Evolutionary conservation across 768 basidiomycete species (phyloP).

Genomic region (Megacollybia marginata): DNA sequence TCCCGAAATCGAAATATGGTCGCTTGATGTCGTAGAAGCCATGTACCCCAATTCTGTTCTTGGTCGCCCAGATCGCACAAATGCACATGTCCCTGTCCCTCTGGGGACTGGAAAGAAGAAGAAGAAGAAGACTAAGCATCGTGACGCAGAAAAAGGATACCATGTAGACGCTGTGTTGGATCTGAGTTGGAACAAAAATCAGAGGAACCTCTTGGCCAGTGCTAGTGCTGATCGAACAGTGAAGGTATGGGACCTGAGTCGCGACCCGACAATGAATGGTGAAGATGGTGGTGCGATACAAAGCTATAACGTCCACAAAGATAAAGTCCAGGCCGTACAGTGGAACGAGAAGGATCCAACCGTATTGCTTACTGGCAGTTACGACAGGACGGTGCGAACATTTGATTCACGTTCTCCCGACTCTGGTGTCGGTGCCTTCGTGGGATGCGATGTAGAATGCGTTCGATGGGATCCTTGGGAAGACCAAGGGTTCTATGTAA

Average conservation of each 20-base stretch:
- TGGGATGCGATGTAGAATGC: constrained; percentile 92
- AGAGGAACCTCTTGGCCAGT: constrained; percentile 87
- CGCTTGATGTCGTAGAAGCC: constrained; percentile 85
- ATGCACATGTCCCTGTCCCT: constrained; percentile 69
- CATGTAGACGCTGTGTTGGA: constrained; percentile 94
- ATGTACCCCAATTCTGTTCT: constrained; percentile 92
- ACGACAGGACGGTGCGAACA: constrained; percentile 89
- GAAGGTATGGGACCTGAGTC: constrained; percentile 92
- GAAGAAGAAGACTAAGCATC: constrained; percentile 76
- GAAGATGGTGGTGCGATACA: constrained; percentile 64
- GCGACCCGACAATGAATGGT: constrained; percentile 47
- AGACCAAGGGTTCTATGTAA: constrained; percentile 75
- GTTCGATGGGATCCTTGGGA: constrained; percentile 97
- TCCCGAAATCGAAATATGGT: constrained; percentile 99
- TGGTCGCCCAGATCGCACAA: constrained; percentile 80
- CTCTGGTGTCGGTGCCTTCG: constrained; percentile 72
- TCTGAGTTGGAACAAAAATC: constrained; percentile 86
- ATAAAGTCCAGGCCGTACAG: constrained; percentile 94
- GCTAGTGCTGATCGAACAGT: constrained; percentile 93
- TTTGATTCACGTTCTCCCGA: constrained; percentile 87
- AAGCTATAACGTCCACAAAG: constrained; percentile 80
- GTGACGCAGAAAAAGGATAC: constrained; percentile 51
- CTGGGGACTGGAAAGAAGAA: constrained; percentile 97
- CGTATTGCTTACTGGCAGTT: constrained; percentile 88
- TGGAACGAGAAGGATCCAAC: constrained; percentile 91